Evolutionary conservation across 1,139 yeast genomes (phyloP), one percentile per base, ranked within the genome.

Genomic region (Candida albicans): DNA sequence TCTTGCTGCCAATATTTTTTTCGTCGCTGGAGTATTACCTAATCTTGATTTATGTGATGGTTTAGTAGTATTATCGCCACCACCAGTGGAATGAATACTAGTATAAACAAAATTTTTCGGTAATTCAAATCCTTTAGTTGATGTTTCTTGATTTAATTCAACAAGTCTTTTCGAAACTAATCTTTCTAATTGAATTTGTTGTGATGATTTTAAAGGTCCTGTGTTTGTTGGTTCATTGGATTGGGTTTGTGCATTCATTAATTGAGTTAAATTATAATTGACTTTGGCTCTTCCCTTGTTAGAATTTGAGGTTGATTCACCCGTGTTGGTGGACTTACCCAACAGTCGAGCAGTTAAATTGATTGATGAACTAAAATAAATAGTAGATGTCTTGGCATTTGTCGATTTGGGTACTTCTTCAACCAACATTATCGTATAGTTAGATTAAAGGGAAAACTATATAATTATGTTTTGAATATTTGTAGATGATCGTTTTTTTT

Each of bases 21-120:
- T 73, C 1, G 79, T 71, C 10, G 75, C 61, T 5, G 77, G 77
- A 3, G 78, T 73, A 46, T 69, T 72, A 2, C 79, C 79, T 24
- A 65, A 57, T 43, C 74, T 60, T 8, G 68, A 52, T 41, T 61
- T 63, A 37, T 62, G 59, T 24, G 53, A 45, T 33, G 51, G n/a
- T n/a, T n/a, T 18, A 4, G 5, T 18, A 18, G 22, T 18, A 18
- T 18, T 18, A 18, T 18, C 53, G 18, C 58, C 59, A 29, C 48
- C 38, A 12, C 55, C 52, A 8, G 47, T 52, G 41, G 61, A 51
- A 53, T 64, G 67, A 25, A 64, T 57, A 45, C 68, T 61, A 31
- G 65, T 64, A 52, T 70, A 71, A 22, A 66, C 59, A 48, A 73
- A 72, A 44, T 64, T 66, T 46, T 73, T 73, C 11, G 79, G 77